phyloP scores from a whole-genome alignment of 2,329 filamentous ascomycete genomes.

The Aspergillus sp. region DNA sequence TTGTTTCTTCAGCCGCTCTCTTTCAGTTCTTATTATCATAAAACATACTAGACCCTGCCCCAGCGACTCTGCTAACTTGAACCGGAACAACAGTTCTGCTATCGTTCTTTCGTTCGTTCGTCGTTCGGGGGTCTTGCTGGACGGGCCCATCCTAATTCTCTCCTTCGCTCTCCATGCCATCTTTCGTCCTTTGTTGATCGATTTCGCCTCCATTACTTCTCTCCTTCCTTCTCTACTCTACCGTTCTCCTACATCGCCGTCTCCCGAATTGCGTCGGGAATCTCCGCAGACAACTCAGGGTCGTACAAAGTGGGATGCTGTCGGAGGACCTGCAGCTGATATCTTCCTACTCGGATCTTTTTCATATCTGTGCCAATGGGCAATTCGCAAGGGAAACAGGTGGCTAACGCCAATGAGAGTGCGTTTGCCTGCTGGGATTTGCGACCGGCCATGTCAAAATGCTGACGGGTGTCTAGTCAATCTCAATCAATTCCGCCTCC shows the following conservation, averaged over 20 bases:
- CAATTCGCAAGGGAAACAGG: slow-evolving; percentile 89
- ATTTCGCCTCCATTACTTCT: not conserved
- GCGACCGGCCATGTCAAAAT: not conserved
- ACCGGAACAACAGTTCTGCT: not conserved
- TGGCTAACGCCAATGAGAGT: slow-evolving; percentile 92
- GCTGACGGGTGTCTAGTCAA: slow-evolving; percentile 57
- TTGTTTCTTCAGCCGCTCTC: not conserved
- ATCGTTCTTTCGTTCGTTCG: not conserved
- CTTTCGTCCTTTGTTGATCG: not conserved
- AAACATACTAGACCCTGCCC: not conserved
- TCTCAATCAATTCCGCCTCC: slow-evolving; percentile 90
- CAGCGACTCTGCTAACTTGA: not conserved
- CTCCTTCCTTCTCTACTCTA: not conserved
- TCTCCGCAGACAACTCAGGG: not conserved
- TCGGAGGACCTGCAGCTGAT: not conserved
- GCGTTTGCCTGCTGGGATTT: slow-evolving; percentile 30
- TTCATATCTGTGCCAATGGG: slow-evolving; percentile 58
- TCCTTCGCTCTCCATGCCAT: not conserved
- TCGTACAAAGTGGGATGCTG: slow-evolving; percentile 2
- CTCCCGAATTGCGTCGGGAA: not conserved
- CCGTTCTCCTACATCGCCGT: not conserved
- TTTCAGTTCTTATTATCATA: not conserved
- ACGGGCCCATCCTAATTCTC: not conserved
- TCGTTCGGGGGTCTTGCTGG: not conserved
- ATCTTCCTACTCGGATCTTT: not conserved